Evolutionary conservation across 176 grass and related monocot species (phyloP).

Genomic region (Phyllostachys edulis): DNA sequence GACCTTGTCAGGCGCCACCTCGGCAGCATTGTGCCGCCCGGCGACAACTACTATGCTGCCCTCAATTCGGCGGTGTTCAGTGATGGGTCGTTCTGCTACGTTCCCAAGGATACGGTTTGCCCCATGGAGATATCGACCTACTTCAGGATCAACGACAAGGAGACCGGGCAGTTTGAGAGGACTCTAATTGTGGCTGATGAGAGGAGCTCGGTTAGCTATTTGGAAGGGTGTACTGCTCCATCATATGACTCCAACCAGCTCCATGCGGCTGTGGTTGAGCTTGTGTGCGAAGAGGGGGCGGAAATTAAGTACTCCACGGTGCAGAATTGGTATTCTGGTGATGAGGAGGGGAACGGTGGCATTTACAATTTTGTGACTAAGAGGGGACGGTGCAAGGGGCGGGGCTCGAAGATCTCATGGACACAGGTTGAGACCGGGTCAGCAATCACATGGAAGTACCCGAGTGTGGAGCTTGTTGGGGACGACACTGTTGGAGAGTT

Average conservation of each 20-base stretch:
- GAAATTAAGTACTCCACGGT: slow-evolving; percentile 97
- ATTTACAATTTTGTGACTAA: slow-evolving; percentile 99
- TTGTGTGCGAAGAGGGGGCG: slow-evolving; percentile 76
- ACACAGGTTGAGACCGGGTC: slow-evolving; percentile 98
- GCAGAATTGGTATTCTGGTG: slow-evolving; percentile 96
- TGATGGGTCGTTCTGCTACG: slow-evolving; percentile 96
- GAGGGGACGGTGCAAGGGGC: slow-evolving; percentile 75
- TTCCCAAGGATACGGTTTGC: slow-evolving; percentile 86
- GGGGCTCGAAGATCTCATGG: slow-evolving; percentile 85
- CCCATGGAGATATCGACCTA: slow-evolving; percentile 98
- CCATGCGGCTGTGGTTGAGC: slow-evolving; percentile 88
- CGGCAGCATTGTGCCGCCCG: slow-evolving; percentile 63
- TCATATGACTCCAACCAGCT: slow-evolving; percentile 85
- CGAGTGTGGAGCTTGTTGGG: slow-evolving; percentile 76
- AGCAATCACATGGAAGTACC: slow-evolving; percentile 98
- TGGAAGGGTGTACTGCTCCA: slow-evolving; percentile 91
- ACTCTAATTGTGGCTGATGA: slow-evolving; percentile 87
- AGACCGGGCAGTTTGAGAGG: slow-evolving; percentile 91
- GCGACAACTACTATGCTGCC: slow-evolving; percentile 89
- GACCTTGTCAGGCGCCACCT: slow-evolving; percentile 70
- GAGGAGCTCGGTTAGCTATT: slow-evolving; percentile 81
- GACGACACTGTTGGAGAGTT: slow-evolving; percentile 89
- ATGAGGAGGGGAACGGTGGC: slow-evolving; percentile 77
- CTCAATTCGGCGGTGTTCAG: slow-evolving; percentile 95
- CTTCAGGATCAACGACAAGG: slow-evolving; percentile 87